phyloP scores from a whole-genome alignment of 2,329 filamentous ascomycete genomes.

The Huntiella moniliformis region DNA sequence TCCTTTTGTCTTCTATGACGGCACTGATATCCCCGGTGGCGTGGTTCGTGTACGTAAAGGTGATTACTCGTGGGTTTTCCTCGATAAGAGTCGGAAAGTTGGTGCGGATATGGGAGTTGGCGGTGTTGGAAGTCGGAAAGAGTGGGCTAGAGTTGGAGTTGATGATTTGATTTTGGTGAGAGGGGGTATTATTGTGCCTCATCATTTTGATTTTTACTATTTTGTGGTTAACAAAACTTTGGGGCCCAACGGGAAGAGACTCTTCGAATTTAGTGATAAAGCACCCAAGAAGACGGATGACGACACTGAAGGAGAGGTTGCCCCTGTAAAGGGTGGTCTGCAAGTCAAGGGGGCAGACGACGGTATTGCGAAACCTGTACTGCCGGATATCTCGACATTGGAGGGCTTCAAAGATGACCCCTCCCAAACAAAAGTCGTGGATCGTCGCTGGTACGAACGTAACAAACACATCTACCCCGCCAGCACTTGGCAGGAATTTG shows the following conservation, averaged over 20 bases:
- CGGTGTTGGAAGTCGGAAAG: slow-evolving; percentile 43
- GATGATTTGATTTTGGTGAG: slow-evolving; percentile 90
- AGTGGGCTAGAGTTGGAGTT: slow-evolving; percentile 86
- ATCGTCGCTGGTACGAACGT: slow-evolving; percentile 87
- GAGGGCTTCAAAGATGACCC: slow-evolving; percentile 70
- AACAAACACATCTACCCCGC: slow-evolving; percentile 98
- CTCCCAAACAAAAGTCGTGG: slow-evolving; percentile 75
- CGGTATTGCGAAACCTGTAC: slow-evolving; percentile 17
- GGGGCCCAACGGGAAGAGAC: slow-evolving; percentile 48
- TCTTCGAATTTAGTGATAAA: slow-evolving; percentile 58
- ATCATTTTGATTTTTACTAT: slow-evolving; percentile 97
- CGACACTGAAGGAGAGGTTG: too few relatives aligned
- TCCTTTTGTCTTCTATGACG: slow-evolving; percentile 94
- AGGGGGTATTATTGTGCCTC: slow-evolving; percentile 79
- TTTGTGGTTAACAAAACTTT: slow-evolving; percentile 78
- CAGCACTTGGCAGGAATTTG: slow-evolving; percentile 89
- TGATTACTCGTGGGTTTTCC: slow-evolving; percentile 78
- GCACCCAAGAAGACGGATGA: slow-evolving; percentile 18
- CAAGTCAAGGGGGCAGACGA: slow-evolving; percentile 12
- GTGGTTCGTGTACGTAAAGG: slow-evolving; percentile 79
- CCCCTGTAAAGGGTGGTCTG: background rate
- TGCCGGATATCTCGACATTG: slow-evolving; percentile 33
- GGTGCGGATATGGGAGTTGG: slow-evolving; percentile 67
- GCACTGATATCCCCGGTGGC: slow-evolving; percentile 72
- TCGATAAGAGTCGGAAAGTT: slow-evolving; percentile 80